phyloP scores from a whole-genome alignment of 441 rosid genomes.

The Populus tomentosa region DNA sequence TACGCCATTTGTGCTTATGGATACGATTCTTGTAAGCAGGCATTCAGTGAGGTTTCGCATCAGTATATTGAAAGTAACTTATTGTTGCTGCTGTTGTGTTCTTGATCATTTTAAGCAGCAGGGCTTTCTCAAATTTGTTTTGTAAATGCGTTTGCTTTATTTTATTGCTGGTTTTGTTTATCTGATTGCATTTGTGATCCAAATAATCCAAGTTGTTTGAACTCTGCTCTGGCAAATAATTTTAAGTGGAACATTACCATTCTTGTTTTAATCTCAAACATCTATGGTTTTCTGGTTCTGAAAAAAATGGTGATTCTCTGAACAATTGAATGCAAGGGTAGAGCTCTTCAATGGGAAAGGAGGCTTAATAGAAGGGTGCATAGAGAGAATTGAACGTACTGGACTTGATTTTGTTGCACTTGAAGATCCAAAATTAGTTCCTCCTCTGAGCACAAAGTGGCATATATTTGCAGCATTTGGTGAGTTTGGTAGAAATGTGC shows the following conservation, averaged over 20 bases:
- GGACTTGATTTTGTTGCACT: slow-evolving; percentile 62
- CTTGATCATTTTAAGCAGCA: not conserved
- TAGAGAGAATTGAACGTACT: slow-evolving; percentile 52
- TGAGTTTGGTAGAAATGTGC: slow-evolving; percentile 18
- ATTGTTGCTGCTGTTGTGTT: not conserved
- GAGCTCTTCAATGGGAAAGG: slow-evolving; percentile 95
- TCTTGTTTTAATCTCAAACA: not conserved
- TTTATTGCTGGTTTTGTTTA: not conserved
- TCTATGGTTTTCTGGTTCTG: not conserved
- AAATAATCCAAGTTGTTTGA: not conserved
- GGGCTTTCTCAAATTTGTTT: not conserved
- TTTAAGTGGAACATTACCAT: not conserved
- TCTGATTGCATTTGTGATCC: not conserved
- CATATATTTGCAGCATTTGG: slow-evolving; percentile 86
- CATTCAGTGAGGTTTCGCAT: not conserved
- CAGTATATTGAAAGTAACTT: not conserved
- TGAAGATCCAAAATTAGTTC: slow-evolving; percentile 48
- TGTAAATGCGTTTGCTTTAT: not conserved
- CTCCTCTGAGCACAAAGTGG: slow-evolving; percentile 61
- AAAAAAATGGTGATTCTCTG: slow-evolving; percentile 4
- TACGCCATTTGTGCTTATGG: not conserved
- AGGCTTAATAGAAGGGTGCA: slow-evolving; percentile 59
- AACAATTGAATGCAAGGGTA: slow-evolving; percentile 47
- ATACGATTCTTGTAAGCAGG: not conserved
- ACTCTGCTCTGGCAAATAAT: not conserved